Evolutionary conservation across 2,329 filamentous ascomycete species (phyloP).

Genomic region (Epichloe aotearoae): DNA sequence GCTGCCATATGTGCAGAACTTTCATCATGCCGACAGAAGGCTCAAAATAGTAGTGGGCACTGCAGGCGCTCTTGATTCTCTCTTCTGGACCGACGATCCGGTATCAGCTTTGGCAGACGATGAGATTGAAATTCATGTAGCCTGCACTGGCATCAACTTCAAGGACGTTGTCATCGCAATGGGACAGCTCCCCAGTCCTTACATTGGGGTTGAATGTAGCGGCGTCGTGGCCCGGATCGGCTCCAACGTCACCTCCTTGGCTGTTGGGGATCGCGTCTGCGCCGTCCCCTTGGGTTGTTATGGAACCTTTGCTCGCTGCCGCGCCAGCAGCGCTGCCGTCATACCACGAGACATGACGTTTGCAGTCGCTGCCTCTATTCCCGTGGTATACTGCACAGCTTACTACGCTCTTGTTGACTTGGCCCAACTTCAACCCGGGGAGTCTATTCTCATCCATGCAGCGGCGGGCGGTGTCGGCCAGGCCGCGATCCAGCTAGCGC

Average conservation of each 20-base stretch:
- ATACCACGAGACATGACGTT: constrained; percentile 8
- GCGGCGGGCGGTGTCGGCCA: constrained; percentile 18
- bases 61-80: constrained; percentile 24
- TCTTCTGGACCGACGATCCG: constrained; percentile 25
- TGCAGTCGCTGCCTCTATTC: constrained; percentile 18
- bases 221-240: constrained; percentile 12
- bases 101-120: constrained; percentile 17
- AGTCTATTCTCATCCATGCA: constrained; percentile 19
- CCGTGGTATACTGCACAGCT: constrained; percentile 8
- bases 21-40: constrained; percentile 21
- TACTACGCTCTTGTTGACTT: constrained; percentile 8
- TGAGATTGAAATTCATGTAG: constrained; percentile 29
- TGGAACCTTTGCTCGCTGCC: constrained; percentile 14
- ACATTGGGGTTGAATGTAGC: constrained; percentile 12
- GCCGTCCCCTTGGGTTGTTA: constrained; percentile 15
- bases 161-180: constrained; percentile 15
- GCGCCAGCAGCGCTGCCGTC: constrained; percentile 3
- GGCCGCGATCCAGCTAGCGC: constrained; percentile 15
- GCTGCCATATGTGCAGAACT: constrained; percentile 20
- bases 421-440: constrained; percentile 19
- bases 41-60: constrained; percentile 27
- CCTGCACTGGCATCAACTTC: constrained; percentile 31
- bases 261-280: constrained; percentile 12
- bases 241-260: constrained; percentile 3
- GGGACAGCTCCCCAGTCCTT: constrained; percentile 10